Base-by-base conservation (phyloP, 2,329 filamentous ascomycete species). In the Epichloe scottii region DNA sequence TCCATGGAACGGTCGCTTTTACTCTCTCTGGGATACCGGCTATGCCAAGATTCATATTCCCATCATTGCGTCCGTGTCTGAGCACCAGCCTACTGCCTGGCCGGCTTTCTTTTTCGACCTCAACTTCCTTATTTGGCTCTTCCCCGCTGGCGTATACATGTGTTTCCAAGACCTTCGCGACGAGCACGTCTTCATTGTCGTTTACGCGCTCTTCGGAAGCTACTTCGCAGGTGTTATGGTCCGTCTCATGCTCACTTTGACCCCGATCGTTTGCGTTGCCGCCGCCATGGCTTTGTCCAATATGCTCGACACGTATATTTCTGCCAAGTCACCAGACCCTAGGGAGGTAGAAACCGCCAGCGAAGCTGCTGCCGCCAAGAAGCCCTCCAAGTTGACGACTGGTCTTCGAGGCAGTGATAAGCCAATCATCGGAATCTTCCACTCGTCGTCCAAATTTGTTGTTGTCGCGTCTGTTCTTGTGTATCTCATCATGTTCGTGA, bases 211-310 rank as follows among this genome's bases (percentile, higher is more conserved):
- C 44, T 85, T 97, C 57, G 88, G 89, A 58, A 96, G 89, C 71
- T 98, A 98, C 76, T 98, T 98, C 63, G 89, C 94, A 23, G 93
- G 93, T 66, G 94, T 98, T 71, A 98, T 98, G 93, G 93, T 98
- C 55, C 89, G 93, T 71, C 75, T 98, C 62, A 98, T 98, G 93
- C 80, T 98, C 55, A 98, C 93, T 0, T 74, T 98, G 59, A 98
- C 93, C 1, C 93, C 93, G 1, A 85, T 98, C 58, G 93, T 98
- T 48, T 98, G 93, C 68, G 89, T 96, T 58, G 85, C 93, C 41
- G 89, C 91, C 50, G 93, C 91, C 43, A 81, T 98, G 62, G 88
- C 89, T 15, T 73, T 89, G 41, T 97, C 93, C 17, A 81, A 86
- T 58, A 85, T 98, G 50, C 76, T 98, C 48, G 91, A 97, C 67